A percentile compares a stretch with the other conserved stretches of the same genome.
phyloP scores from a whole-genome alignment of 179 eudicot genomes.

The Monotropa hypopitys region DNA sequence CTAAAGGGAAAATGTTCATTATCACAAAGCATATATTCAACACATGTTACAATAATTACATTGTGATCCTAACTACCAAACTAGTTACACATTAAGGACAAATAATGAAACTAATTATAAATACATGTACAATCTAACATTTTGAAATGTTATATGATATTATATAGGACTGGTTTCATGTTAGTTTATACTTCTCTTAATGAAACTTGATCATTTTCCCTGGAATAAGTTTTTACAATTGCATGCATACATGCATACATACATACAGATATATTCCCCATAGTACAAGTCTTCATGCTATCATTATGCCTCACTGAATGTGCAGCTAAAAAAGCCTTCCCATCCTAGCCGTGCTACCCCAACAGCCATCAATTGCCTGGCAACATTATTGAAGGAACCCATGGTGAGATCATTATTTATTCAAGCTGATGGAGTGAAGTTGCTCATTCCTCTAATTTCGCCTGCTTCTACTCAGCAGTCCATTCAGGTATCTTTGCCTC shows the following conservation, averaged over 20 bases:
- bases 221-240: background rate
- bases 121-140: too few relatives aligned
- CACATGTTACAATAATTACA: too few relatives aligned
- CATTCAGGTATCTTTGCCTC: constrained; percentile 46
- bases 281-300: background rate
- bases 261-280: background rate
- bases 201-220: background rate
- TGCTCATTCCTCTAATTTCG: constrained; percentile 70
- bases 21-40: too few relatives aligned
- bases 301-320: constrained; percentile 3
- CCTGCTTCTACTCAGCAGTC: constrained; percentile 93
- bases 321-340: constrained; percentile 85
- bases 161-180: background rate
- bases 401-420: constrained; percentile 76
- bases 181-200: background rate
- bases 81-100: too few relatives aligned
- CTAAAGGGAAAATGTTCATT: too few relatives aligned
- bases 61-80: too few relatives aligned
- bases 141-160: too few relatives aligned
- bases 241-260: background rate
- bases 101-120: too few relatives aligned
- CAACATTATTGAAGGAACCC: constrained; percentile 78
- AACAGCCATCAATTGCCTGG: constrained; percentile 60
- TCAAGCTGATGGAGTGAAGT: constrained; percentile 91
- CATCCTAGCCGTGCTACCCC: constrained; percentile 76